Evolutionary conservation across 306 rosid species (phyloP).

Genomic region (Cucumis hystrix): DNA sequence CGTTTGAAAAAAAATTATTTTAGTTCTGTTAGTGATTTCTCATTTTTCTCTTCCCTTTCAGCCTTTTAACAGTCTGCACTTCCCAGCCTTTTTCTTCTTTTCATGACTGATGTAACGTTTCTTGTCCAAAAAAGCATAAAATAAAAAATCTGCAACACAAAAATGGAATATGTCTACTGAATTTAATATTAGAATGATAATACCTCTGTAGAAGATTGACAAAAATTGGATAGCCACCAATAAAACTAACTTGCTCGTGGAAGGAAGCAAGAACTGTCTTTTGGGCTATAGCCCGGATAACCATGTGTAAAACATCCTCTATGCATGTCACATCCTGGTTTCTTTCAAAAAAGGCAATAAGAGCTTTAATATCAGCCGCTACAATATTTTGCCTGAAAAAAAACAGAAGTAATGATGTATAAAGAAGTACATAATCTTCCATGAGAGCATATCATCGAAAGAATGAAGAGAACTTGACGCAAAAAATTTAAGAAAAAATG

Average conservation of each 20-base stretch:
- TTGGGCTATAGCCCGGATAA: conserved; percentile 83
- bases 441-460: conserved; percentile 1
- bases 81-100: too few species aligned
- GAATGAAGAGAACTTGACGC: conserved; percentile 3
- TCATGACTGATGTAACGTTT: too few species aligned
- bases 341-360: conserved; percentile 77
- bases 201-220: conserved; percentile 96
- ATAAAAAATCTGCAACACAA: not conserved
- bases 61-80: too few species aligned
- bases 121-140: too few species aligned
- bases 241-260: conserved; percentile 66
- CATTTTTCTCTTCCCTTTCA: too few species aligned
- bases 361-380: conserved; percentile 70
- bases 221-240: conserved; percentile 80
- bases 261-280: conserved; percentile 68
- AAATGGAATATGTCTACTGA: not conserved
- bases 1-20: too few species aligned
- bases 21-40: too few species aligned
- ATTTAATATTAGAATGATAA: not conserved
- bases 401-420: conserved; percentile 14
- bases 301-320: conserved; percentile 93
- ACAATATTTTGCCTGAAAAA: conserved; percentile 67
- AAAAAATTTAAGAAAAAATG: not conserved
- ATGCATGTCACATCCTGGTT: conserved; percentile 81
- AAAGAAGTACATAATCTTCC: not conserved